Percentiles rank a stretch among this genome's conserved stretches.
These are phyloP conservation scores for Rosa persica DNA, from an alignment of 306 rosid genomes.

Conservation along the genomic window DNA sequence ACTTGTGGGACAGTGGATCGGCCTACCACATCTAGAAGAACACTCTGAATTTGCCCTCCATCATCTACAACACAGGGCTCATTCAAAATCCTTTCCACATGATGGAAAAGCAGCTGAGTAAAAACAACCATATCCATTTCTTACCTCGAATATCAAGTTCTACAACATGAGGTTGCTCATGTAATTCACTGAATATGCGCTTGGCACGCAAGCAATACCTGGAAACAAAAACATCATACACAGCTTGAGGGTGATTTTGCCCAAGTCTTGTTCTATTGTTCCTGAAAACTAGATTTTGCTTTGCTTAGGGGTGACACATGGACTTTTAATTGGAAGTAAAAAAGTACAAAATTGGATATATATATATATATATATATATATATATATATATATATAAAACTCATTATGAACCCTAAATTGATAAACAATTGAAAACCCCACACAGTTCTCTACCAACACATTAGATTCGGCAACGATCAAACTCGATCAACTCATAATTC, in stretches of 20 bases:
- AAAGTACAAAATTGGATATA: neutral
- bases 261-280: neutral
- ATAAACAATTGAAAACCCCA: neutral
- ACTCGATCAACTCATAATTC: neutral
- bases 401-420: neutral
- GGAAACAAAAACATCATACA: constrained; percentile 1
- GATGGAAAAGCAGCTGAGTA: neutral
- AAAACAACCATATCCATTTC: neutral
- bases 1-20: constrained; percentile 82
- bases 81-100: neutral
- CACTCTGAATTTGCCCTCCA: constrained; percentile 69
- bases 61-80: constrained; percentile 52
- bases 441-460: neutral
- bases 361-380: no score
- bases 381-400: neutral
- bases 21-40: constrained; percentile 75
- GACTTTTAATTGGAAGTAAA: neutral
- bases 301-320: neutral
- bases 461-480: neutral
- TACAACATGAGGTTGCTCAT: constrained; percentile 71
- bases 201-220: constrained; percentile 85
- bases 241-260: neutral
- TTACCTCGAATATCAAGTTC: constrained; percentile 92
- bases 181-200: constrained; percentile 57
- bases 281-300: neutral